Conservation (phyloP, 2,329 filamentous ascomycete genomes). For the Aureobasidium sp. region DNA sequence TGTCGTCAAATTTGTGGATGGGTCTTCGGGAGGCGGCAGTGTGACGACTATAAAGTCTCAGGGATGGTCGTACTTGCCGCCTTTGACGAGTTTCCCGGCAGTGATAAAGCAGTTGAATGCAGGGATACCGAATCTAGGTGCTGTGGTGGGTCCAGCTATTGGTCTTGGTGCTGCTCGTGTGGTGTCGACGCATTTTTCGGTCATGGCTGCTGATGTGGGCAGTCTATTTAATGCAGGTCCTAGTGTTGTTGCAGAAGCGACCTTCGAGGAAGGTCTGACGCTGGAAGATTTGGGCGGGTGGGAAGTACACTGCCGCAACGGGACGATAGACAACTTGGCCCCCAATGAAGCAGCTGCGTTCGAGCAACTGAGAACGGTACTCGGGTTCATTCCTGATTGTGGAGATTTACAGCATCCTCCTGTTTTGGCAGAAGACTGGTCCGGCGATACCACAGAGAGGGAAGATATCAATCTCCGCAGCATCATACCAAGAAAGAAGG, state of each 20-base stretch:
- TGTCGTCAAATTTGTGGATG: slow-evolving; percentile 59
- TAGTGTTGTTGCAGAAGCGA: slow-evolving; percentile 55
- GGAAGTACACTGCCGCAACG: slow-evolving; percentile 56
- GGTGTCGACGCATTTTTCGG: slow-evolving; percentile 56
- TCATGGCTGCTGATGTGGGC: slow-evolving; percentile 59
- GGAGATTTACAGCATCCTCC: slow-evolving; percentile 50
- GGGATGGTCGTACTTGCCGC: slow-evolving; percentile 55
- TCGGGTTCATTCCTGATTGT: slow-evolving; percentile 53
- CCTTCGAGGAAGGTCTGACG: slow-evolving; percentile 56
- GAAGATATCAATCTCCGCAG: slow-evolving; percentile 44
- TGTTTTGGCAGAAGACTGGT: slow-evolving; percentile 23
- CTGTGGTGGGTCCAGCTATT: slow-evolving; percentile 57
- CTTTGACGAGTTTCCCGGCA: slow-evolving; percentile 47
- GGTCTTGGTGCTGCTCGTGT: slow-evolving; percentile 57
- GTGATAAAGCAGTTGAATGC: slow-evolving; percentile 53
- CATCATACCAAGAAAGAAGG: slow-evolving; percentile 51
- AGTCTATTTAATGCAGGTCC: slow-evolving; percentile 58
- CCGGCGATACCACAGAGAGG: slow-evolving; percentile 43
- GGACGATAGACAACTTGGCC: slow-evolving; percentile 59
- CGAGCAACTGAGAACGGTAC: slow-evolving; percentile 51
- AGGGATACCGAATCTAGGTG: slow-evolving; percentile 59
- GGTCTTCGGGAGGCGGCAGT: slow-evolving; percentile 55
- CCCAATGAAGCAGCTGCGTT: slow-evolving; percentile 55
- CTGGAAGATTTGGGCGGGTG: slow-evolving; percentile 56
- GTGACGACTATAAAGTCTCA: slow-evolving; percentile 52